Evolutionary conservation across 306 rosid species (phyloP).

Genomic region (Spatholobus suberectus): DNA sequence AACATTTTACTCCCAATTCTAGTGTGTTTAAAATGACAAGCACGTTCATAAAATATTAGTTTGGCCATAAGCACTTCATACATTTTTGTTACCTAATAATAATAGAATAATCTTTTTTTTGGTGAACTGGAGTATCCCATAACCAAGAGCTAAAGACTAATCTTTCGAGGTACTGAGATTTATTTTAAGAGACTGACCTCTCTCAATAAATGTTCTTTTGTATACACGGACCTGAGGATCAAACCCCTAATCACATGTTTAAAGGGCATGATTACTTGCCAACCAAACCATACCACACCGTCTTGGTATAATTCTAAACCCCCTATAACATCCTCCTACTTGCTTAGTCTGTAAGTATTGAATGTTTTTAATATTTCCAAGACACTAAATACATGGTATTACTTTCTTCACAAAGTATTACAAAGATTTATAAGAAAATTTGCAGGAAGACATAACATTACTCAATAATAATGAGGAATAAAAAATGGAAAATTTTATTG

Average conservation of each 20-base stretch:
- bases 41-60: background rate
- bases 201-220: too few species aligned
- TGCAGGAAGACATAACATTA: background rate
- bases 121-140: too few species aligned
- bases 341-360: background rate
- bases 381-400: background rate
- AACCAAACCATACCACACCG: too few species aligned
- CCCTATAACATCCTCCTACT: background rate
- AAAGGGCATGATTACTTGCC: too few species aligned
- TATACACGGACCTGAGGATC: too few species aligned
- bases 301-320: background rate
- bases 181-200: too few species aligned
- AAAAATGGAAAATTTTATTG: background rate
- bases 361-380: background rate
- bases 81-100: background rate
- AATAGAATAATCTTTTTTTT: too few species aligned
- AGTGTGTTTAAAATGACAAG: background rate
- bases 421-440: background rate
- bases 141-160: too few species aligned
- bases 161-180: too few species aligned
- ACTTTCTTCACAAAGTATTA: background rate
- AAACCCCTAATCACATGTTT: too few species aligned
- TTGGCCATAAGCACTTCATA: background rate
- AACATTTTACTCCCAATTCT: conserved; percentile 19
- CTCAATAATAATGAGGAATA: background rate